Conservation (phyloP, 2,329 filamentous ascomycete genomes). For the Xylariaceae sp. region DNA sequence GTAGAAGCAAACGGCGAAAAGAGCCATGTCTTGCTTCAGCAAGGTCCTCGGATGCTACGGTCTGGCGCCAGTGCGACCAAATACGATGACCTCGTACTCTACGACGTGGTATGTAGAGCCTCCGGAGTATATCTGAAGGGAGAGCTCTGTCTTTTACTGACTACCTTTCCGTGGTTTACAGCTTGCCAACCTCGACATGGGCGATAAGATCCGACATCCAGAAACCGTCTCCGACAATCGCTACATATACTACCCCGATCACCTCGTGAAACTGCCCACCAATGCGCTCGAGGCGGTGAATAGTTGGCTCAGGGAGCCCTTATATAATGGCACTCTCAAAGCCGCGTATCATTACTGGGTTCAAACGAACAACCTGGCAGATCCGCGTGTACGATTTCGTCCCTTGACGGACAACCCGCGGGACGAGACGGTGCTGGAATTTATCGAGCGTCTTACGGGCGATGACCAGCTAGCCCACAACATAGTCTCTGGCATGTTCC, state of each 20-base stretch:
- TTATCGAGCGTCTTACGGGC: constrained; percentile 52
- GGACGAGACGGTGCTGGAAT: constrained; percentile 71
- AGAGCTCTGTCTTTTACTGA: neutral
- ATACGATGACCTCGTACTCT: constrained; percentile 62
- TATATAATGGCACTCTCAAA: constrained; percentile 22
- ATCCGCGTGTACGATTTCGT: neutral
- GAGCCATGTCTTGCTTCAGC: constrained; percentile 68
- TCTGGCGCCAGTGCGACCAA: constrained; percentile 37
- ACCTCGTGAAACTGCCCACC: constrained; percentile 54
- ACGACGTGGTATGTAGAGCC: constrained; percentile 59
- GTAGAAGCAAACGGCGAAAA: constrained; percentile 57
- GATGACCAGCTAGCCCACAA: constrained; percentile 62
- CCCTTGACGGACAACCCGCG: constrained; percentile 26
- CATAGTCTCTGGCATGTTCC: constrained; percentile 68
- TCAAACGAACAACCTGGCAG: constrained; percentile 1
- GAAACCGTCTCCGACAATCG: constrained; percentile 52
- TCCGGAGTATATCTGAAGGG: neutral
- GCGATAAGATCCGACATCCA: constrained; percentile 51
- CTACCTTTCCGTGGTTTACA: constrained; percentile 27
- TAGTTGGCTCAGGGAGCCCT: constrained; percentile 22
- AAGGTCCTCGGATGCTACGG: constrained; percentile 74
- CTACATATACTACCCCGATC: constrained; percentile 86
- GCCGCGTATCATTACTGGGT: constrained; percentile 4
- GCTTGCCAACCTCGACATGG: constrained; percentile 55
- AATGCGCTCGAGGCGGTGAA: constrained; percentile 9